Evolutionary conservation across 2,329 filamentous ascomycete species (phyloP).

Genomic region (Aspergillus oerlinghausenensis): DNA sequence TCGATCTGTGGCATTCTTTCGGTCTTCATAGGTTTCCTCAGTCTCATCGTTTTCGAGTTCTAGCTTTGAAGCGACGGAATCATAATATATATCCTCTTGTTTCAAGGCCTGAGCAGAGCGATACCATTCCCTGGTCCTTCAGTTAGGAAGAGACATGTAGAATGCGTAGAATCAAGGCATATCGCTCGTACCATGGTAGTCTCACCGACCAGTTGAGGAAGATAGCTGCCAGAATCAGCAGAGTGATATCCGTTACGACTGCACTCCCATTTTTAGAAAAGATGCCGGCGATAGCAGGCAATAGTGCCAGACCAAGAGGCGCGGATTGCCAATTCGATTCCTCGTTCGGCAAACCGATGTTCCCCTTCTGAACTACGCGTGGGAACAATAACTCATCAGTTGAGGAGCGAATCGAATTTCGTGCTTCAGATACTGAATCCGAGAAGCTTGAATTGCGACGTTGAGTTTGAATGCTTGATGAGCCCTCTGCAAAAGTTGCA

Average conservation of each 20-base stretch:
- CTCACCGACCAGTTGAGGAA: conserved; percentile 92
- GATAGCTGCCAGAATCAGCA: conserved; percentile 73
- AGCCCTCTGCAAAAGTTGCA: conserved; percentile 33
- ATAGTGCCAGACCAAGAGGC: conserved; percentile 76
- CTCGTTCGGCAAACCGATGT: conserved; percentile 42
- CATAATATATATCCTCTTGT: conserved; percentile 34
- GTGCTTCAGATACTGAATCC: conserved; percentile 66
- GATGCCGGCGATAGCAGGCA: conserved; percentile 80
- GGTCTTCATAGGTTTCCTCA: conserved; percentile 6
- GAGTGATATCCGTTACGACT: conserved; percentile 77
- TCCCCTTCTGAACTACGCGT: conserved; percentile 41
- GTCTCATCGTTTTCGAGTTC: conserved; percentile 27
- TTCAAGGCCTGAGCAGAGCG: conserved; percentile 63
- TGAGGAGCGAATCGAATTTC: conserved; percentile 59
- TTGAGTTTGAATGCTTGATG: conserved; percentile 35
- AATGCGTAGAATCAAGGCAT: conserved; percentile 5
- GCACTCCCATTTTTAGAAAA: conserved; percentile 80
- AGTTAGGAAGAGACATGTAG: conserved; percentile 4
- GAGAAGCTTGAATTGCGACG: conserved; percentile 75
- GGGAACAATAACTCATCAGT: conserved; percentile 65
- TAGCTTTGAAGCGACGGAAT: conserved; percentile 14
- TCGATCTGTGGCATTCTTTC: conserved; percentile 2
- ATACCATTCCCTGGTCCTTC: conserved; percentile 62
- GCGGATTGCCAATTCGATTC: conserved; percentile 70
- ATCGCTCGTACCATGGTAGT: conserved; percentile 68